Base-by-base conservation (phyloP, 148 eudicot species). In the Persicaria tinctoria region DNA sequence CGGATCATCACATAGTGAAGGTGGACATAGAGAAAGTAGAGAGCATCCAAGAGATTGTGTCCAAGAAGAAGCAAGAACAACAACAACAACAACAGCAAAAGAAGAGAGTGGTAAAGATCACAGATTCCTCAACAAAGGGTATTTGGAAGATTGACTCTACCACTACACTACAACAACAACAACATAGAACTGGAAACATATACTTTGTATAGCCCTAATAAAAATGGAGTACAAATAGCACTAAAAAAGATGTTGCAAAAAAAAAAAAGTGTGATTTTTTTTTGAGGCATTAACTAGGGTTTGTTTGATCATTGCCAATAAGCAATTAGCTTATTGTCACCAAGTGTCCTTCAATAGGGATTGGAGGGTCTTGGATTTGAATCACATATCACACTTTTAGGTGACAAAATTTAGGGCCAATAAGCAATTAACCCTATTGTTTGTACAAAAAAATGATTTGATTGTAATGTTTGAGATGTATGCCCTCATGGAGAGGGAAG, bases 1-100 rank as follows among this genome's bases (percentile, higher is more conserved):
- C 99, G 0, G 97, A 95, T 84, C 99, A 95, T 76, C 99, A 91
- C 77, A 92, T 94, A 45, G 98, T 92, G 73, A 90, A 85, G 75
- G 98, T 83, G 9, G 98, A 94, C 75, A 18, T 94, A 70, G 46
- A 76, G 23, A 89, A 74, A 68, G 77, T 79, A 74, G 86, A 79
- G 13, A 79, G 50, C 57, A 74, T 78, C 70, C 89, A 83, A 74
- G 83, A 85, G 55, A 72, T 66, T 45, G 83, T 23, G 44, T 73
- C 74, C 38, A 86, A 80, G 76, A 86, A 85, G 82, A 68, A 71
- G 46, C 73, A 76, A 11, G 87, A 81, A 44, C 56, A 76, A 4
- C 73, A 71, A 44, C 56, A 76, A 4, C 73, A 71, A 5, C 72
- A 69, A 69, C 72, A 69, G 8, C 16, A 71, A 13, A 87, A 81